Conservation (phyloP, 2,329 filamentous ascomycete genomes). For the Cordyceps cicadae region DNA sequence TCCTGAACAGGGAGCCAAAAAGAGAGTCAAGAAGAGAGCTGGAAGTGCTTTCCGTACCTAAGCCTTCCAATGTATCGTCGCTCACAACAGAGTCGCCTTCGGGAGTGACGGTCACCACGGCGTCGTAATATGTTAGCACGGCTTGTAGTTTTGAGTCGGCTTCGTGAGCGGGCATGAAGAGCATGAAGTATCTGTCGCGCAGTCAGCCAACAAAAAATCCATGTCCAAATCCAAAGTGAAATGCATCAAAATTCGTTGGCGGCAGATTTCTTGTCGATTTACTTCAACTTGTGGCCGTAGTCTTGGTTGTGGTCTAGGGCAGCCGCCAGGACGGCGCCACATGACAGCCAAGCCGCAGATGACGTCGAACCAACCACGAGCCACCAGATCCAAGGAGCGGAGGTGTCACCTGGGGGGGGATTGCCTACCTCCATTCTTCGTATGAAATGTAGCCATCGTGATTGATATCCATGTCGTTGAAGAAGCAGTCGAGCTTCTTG, state of each 20-base stretch:
- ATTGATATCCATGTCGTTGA: constrained; percentile 81
- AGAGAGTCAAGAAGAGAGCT: constrained; percentile 58
- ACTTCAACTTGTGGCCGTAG: background rate
- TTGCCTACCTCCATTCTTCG: constrained; percentile 88
- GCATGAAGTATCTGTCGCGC: constrained; percentile 68
- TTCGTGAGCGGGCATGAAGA: constrained; percentile 67
- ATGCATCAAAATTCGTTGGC: background rate
- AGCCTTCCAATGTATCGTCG: constrained; percentile 82
- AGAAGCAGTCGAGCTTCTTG: constrained; percentile 74
- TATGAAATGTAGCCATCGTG: constrained; percentile 82
- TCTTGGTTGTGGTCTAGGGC: background rate
- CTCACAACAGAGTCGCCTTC: constrained; percentile 91
- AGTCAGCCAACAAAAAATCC: background rate
- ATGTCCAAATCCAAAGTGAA: background rate
- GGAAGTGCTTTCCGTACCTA: constrained; percentile 70
- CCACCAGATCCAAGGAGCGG: background rate
- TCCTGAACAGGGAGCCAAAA: constrained; percentile 66
- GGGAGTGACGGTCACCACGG: constrained; percentile 78
- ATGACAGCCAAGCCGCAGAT: constrained; percentile 20
- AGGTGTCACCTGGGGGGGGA: constrained; percentile 2
- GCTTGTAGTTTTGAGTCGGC: constrained; percentile 65
- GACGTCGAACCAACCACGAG: constrained; percentile 12
- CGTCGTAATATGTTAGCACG: constrained; percentile 84
- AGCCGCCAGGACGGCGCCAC: constrained; percentile 13
- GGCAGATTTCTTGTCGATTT: background rate